Percentiles rank a stretch among this genome's conserved stretches.
Conservation (phyloP, 2,329 filamentous ascomycete species). For the Colletotrichum lini region DNA sequence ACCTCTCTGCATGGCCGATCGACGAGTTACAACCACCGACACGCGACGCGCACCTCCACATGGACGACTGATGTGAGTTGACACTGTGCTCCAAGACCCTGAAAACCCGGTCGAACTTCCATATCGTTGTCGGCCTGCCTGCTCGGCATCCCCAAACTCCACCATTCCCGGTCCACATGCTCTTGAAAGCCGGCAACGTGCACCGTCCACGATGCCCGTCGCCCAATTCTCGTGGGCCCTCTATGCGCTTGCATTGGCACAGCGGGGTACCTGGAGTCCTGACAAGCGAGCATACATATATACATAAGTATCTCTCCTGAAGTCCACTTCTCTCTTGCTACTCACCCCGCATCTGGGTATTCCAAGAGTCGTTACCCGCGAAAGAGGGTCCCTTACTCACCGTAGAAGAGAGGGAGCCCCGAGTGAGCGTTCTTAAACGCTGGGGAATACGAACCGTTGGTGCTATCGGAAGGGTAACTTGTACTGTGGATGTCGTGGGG, state of each 20-base stretch:
- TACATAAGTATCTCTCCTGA: not conserved
- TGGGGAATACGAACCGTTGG: not conserved
- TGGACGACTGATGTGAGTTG: not conserved
- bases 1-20: conserved; percentile 9
- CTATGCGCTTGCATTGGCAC: conserved; percentile 17
- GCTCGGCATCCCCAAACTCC: not conserved
- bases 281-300: not conserved
- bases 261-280: conserved; percentile 4
- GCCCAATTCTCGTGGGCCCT: conserved; percentile 4
- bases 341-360: not conserved
- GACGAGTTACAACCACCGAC: conserved; percentile 3
- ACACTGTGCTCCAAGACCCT: conserved; percentile 27
- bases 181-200: conserved; percentile 19
- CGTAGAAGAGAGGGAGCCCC: not conserved
- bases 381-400: not conserved
- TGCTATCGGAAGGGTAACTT: not conserved
- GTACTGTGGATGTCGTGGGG: conserved; percentile 6
- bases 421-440: not conserved
- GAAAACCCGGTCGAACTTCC: conserved; percentile 12
- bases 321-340: not conserved
- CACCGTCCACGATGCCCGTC: conserved; percentile 11
- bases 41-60: conserved; percentile 4
- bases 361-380: conserved; percentile 1
- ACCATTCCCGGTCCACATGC: conserved; percentile 17
- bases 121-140: conserved; percentile 8